Evolutionary conservation across 306 rosid genomes (phyloP).

Genomic region (Hylodesmum podocarpum): DNA sequence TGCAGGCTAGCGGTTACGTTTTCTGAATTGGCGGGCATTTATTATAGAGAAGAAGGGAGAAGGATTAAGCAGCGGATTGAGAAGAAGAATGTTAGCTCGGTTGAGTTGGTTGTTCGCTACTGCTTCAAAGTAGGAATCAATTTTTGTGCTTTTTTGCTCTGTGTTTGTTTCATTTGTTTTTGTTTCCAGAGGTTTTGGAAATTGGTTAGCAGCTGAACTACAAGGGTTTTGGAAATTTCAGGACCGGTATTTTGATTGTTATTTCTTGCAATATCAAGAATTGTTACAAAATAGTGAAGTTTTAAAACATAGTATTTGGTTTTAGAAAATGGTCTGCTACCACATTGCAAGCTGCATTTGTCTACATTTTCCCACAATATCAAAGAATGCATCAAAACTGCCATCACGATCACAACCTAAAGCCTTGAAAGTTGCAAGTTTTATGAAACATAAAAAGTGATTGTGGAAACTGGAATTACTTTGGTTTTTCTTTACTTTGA

Average conservation of each 20-base stretch:
- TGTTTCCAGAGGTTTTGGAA: not conserved
- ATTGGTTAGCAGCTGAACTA: too few species aligned
- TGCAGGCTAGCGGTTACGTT: conserved; percentile 67
- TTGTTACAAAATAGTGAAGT: too few species aligned
- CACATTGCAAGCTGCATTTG: not conserved
- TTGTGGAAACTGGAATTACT: not conserved
- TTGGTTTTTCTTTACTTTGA: not conserved
- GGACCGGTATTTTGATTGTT: too few species aligned
- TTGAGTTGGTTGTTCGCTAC: conserved; percentile 77
- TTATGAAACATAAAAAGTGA: not conserved
- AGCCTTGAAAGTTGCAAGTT: not conserved
- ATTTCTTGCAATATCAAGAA: too few species aligned
- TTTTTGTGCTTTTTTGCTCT: not conserved
- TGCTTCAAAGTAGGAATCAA: conserved; percentile 74
- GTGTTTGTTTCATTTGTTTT: not conserved
- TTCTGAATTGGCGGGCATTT: conserved; percentile 64
- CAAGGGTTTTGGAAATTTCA: not conserved
- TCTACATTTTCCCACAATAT: not conserved
- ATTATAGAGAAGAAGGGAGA: conserved; percentile 86
- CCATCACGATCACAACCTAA: not conserved
- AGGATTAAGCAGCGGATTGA: conserved; percentile 74
- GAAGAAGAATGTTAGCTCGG: conserved; percentile 60
- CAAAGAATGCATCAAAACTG: not conserved
- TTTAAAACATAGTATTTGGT: too few species aligned
- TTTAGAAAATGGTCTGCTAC: too few species aligned